Percentiles rank a stretch among this genome's conserved stretches.
These are phyloP conservation scores for Microbotryum scabiosae DNA, from an alignment of 1,284 basidiomycete genomes.

Conservation along the genomic window DNA sequence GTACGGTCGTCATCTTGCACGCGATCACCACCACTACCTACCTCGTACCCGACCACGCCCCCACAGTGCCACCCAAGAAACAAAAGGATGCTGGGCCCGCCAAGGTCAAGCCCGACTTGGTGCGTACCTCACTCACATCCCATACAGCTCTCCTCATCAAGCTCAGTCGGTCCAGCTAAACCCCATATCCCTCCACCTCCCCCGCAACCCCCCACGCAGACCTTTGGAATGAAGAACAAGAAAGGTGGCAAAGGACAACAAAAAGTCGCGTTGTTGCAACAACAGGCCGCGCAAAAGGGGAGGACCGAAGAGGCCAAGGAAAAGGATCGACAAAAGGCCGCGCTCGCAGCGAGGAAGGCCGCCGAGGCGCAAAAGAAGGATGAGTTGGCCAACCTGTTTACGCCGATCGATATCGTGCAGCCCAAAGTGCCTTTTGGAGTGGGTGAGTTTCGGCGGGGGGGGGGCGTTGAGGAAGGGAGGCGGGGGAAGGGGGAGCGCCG, in stretches of 20 bases:
- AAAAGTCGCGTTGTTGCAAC: slow-evolving; percentile 51
- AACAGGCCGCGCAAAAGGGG: slow-evolving; percentile 30
- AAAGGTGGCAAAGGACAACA: slow-evolving; percentile 89
- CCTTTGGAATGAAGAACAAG: slow-evolving; percentile 47
- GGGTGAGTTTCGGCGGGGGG: slow-evolving; percentile 39
- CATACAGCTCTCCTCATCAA: slow-evolving; percentile 21
- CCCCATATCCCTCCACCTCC: slow-evolving; percentile 12
- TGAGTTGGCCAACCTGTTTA: slow-evolving; percentile 65
- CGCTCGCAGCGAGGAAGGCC: slow-evolving; percentile 43
- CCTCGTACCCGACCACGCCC: neutral
- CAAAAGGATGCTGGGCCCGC: slow-evolving; percentile 44
- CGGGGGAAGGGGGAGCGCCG: no score
- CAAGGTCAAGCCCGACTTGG: slow-evolving; percentile 69
- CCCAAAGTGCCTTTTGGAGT: slow-evolving; percentile 70
- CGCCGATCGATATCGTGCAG: slow-evolving; percentile 39
- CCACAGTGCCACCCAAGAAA: slow-evolving; percentile 60
- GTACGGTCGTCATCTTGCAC: neutral
- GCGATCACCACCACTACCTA: neutral
- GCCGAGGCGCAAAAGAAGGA: slow-evolving; percentile 70
- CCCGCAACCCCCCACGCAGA: neutral
- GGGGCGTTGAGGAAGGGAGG: no score
- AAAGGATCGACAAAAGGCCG: slow-evolving; percentile 68
- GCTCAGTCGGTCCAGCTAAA: slow-evolving; percentile 15
- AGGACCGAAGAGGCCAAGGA: slow-evolving; percentile 57
- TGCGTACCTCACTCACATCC: slow-evolving; percentile 38